phyloP scores from a whole-genome alignment of 2,329 filamentous ascomycete species.

The Aureobasidium sp. region DNA sequence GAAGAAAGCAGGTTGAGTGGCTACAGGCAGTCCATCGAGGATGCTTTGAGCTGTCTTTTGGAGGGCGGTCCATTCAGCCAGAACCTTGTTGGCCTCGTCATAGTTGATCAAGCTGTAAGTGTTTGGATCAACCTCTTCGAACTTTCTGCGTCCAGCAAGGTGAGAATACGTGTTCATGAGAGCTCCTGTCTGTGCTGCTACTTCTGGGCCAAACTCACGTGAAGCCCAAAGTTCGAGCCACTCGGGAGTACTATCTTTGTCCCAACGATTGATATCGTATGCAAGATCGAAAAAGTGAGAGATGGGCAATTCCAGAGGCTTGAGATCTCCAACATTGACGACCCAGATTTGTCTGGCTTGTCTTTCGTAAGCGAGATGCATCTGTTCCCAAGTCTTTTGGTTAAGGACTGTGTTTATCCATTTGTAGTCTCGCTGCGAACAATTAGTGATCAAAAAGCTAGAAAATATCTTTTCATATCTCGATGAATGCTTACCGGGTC shows the following conservation, averaged over 20 bases:
- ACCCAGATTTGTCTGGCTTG: slow-evolving; percentile 58
- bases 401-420: slow-evolving; percentile 62
- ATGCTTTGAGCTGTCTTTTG: slow-evolving; percentile 49
- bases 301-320: slow-evolving; percentile 59
- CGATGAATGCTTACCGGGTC: too few relatives aligned
- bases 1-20: slow-evolving; percentile 53
- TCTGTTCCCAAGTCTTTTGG: slow-evolving; percentile 59
- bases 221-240: slow-evolving; percentile 54
- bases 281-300: slow-evolving; percentile 62
- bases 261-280: slow-evolving; percentile 55
- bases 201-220: slow-evolving; percentile 49
- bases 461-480: slow-evolving; percentile 30
- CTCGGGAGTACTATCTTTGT: slow-evolving; percentile 47
- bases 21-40: slow-evolving; percentile 47
- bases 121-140: slow-evolving; percentile 52
- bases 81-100: slow-evolving; percentile 53
- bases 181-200: slow-evolving; percentile 43
- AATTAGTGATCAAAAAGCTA: slow-evolving; percentile 38
- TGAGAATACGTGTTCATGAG: slow-evolving; percentile 51
- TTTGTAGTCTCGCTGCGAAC: slow-evolving; percentile 27
- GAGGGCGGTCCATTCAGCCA: slow-evolving; percentile 50
- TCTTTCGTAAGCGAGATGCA: slow-evolving; percentile 55
- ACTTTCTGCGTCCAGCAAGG: slow-evolving; percentile 54
- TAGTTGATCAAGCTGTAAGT: slow-evolving; percentile 59
- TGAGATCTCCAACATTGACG: slow-evolving; percentile 61